Conservation (phyloP, 2,329 filamentous ascomycete species). For the Lizonia empirigonia region DNA sequence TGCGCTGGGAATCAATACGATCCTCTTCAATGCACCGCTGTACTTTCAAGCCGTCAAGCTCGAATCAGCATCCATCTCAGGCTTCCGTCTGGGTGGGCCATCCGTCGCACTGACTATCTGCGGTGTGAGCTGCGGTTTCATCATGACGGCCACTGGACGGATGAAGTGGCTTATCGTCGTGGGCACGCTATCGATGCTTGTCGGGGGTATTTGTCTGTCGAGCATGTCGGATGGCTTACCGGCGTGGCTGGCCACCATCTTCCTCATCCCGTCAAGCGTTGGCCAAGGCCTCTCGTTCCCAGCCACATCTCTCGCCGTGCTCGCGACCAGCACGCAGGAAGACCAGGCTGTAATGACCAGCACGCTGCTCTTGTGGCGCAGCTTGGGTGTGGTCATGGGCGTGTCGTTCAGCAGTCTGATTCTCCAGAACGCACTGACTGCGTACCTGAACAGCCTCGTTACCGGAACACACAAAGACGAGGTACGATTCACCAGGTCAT, state of each 20-base stretch:
- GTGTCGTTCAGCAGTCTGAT: constrained; percentile 73
- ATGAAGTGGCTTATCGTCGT: constrained; percentile 51
- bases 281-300: constrained; percentile 53
- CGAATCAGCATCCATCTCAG: constrained; percentile 71
- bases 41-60: constrained; percentile 62
- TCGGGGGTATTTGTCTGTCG: constrained; percentile 45
- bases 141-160: constrained; percentile 52
- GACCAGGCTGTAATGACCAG: constrained; percentile 62
- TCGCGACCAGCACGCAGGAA: constrained; percentile 51
- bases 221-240: constrained; percentile 49
- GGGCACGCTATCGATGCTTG: constrained; percentile 47
- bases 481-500: too few relatives aligned
- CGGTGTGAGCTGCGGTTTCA: constrained; percentile 50
- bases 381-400: constrained; percentile 74
- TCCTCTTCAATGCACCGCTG: constrained; percentile 73
- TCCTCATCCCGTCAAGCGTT: constrained; percentile 49
- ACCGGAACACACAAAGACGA: constrained; percentile 62
- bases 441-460: constrained; percentile 65
- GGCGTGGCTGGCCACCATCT: constrained; percentile 48
- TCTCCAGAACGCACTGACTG: constrained; percentile 71
- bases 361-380: constrained; percentile 73
- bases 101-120: constrained; percentile 56
- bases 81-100: constrained; percentile 72
- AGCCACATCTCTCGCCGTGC: constrained; percentile 49
- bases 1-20: constrained; percentile 57